phyloP scores from a whole-genome alignment of 1,139 yeast genomes.

The Pichia sp. region DNA sequence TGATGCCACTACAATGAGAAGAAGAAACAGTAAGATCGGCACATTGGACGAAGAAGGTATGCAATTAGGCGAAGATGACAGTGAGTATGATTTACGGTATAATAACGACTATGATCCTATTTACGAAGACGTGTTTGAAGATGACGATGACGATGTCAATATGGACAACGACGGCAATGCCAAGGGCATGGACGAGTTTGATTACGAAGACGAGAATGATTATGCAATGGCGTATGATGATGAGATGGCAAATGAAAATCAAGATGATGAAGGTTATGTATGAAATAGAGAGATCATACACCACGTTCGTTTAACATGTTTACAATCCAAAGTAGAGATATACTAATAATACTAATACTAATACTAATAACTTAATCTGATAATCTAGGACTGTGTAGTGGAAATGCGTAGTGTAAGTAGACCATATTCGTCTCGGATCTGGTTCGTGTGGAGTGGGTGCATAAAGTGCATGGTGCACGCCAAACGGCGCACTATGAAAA shows the following conservation, averaged over 20 bases:
- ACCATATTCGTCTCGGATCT: too few species aligned
- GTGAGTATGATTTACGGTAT: conserved; percentile 34
- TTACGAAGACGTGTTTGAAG: conserved; percentile 34
- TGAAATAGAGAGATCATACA: neutral
- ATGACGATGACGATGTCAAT: conserved; percentile 22
- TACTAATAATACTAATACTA: too few species aligned
- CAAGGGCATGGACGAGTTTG: conserved; percentile 23
- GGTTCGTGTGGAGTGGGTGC: too few species aligned
- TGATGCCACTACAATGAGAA: conserved; percentile 10
- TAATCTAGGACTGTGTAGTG: too few species aligned
- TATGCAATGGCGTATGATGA: conserved; percentile 38
- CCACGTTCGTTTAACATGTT: too few species aligned
- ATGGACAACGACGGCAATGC: conserved; percentile 20
- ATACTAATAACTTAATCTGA: too few species aligned
- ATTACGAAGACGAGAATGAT: conserved; percentile 36
- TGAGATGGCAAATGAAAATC: conserved; percentile 28
- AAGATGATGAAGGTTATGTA: conserved; percentile 33
- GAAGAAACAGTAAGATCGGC: conserved; percentile 33
- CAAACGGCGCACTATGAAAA: too few species aligned
- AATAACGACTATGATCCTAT: conserved; percentile 28
- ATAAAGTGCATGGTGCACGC: too few species aligned
- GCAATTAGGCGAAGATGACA: conserved; percentile 30
- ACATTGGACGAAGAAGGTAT: conserved; percentile 32
- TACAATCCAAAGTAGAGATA: too few species aligned
- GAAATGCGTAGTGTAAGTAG: too few species aligned